Evolutionary conservation across 805 yeast species (phyloP).

Genomic region (Komagataella kurtzmanii): DNA sequence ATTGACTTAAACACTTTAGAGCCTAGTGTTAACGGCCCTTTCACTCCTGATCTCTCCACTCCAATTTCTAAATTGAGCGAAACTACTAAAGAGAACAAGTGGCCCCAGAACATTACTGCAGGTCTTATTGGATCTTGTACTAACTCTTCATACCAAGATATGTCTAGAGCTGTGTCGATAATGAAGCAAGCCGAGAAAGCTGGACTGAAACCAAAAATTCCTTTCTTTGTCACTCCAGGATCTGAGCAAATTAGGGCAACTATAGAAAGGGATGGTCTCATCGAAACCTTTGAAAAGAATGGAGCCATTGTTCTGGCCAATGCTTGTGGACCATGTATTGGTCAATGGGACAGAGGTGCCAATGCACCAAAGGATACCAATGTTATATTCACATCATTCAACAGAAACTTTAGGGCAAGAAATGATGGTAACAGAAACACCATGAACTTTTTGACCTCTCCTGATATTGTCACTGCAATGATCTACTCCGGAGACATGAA

Average conservation of each 20-base stretch:
- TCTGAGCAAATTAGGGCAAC: slow-evolving; percentile 98
- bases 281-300: slow-evolving; percentile 75
- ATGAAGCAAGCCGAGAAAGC: slow-evolving; percentile 81
- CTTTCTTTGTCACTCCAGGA: slow-evolving; percentile 94
- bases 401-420: slow-evolving; percentile 97
- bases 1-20: slow-evolving; percentile 81
- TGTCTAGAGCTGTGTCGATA: slow-evolving; percentile 92
- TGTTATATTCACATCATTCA: slow-evolving; percentile 94
- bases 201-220: slow-evolving; percentile 85
- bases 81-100: slow-evolving; percentile 69
- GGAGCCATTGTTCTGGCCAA: slow-evolving; percentile 94
- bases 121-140: slow-evolving; percentile 98
- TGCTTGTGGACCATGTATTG: slow-evolving; percentile 99
- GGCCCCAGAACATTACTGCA: slow-evolving; percentile 90
- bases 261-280: slow-evolving; percentile 90
- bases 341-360: slow-evolving; percentile 92
- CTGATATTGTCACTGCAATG: slow-evolving; percentile 91
- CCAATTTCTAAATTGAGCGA: slow-evolving; percentile 82
- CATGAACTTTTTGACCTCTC: slow-evolving; percentile 94
- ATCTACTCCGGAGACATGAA: slow-evolving; percentile 94
- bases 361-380: slow-evolving; percentile 88
- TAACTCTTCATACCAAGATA: slow-evolving; percentile 95
- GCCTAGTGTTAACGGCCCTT: slow-evolving; percentile 96
- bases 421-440: slow-evolving; percentile 97
- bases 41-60: slow-evolving; percentile 95